Base-by-base conservation (phyloP, 108 stramenopile genomes). In the Nitzschia sp. region DNA sequence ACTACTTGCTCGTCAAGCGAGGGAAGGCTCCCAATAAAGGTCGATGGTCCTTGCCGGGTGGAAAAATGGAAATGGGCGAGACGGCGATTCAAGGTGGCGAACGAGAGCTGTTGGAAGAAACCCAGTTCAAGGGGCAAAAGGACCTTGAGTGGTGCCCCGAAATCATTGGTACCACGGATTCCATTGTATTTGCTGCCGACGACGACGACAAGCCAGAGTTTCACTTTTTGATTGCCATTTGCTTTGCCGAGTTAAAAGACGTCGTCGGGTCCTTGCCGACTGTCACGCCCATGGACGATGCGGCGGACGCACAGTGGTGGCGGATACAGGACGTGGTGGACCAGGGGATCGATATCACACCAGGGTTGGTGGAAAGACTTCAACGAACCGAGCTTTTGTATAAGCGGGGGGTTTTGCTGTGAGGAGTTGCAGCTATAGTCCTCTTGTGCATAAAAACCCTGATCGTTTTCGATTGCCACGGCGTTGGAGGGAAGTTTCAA, bases 31-130 rank as follows among this genome's bases (percentile, higher is more conserved):
- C 89, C 8, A 83, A 86, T 59, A 71, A 76, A 48, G 83, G 85
- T 13, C 74, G 74, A 63, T 91, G 89, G 89, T 73, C 74, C 2
- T 56, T 88, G 0, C 84, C 89, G 0, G 89, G 89, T 21, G 89
- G 89, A 8, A 88, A 84, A 60, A 85, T 91, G 47, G 85, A 88
- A 54, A n/a, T 54, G 2, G 85, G 85, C 26, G 89, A 91, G 73
- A 11, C 45, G 15, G 80, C 85, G 28, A 36, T 91, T 25, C 69
- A 71, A 0, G 89, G 85, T 0, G 89, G 81, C 2, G 77, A 74
- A 54, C 69, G 89, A 23, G 89, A 91, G 48, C 42, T 91, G n/a
- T 26, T 27, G 25, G 89, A 91, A 70, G 89, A 91, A 72, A 86
- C 85, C 8, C 56, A 72, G 0, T 70, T 88, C 35, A 0, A 1